Evolutionary conservation across 2,329 filamentous ascomycete species (phyloP).

Genomic region (Colletotrichum zoysiae): DNA sequence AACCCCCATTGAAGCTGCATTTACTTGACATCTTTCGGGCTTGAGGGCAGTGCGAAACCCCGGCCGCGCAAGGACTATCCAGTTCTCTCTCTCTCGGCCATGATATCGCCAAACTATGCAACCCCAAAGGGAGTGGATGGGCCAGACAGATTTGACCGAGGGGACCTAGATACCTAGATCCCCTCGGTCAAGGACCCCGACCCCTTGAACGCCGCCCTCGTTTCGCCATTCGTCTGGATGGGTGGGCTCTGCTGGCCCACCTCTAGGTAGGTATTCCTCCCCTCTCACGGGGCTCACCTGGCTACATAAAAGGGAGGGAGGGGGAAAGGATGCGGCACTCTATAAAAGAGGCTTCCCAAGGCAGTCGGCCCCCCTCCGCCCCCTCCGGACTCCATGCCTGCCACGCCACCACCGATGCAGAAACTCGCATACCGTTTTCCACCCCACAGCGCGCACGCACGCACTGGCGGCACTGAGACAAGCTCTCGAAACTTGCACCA

Average conservation of each 20-base stretch:
- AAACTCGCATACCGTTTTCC: constrained; percentile 12
- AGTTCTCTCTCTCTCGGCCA: neutral
- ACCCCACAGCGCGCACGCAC: constrained; percentile 18
- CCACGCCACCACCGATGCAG: neutral
- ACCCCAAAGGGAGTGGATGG: no score
- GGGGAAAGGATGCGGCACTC: neutral
- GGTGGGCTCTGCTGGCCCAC: constrained; percentile 8
- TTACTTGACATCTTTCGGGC: neutral
- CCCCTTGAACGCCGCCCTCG: constrained; percentile 9
- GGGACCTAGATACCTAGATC: no score
- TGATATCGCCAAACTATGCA: neutral
- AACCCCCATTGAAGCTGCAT: neutral
- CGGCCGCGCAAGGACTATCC: constrained; percentile 12
- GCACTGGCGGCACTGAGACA: constrained; percentile 33
- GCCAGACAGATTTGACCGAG: no score
- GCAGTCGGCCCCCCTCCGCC: neutral
- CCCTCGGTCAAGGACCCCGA: constrained; percentile 10
- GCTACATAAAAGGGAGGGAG: neutral
- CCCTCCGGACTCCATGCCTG: neutral
- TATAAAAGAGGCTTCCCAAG: constrained; percentile 14
- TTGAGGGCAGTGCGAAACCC: neutral
- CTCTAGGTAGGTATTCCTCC: no score
- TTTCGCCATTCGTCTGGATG: constrained; percentile 14
- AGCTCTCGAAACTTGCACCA: constrained; percentile 34
- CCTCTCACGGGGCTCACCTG: neutral